Evolutionary conservation across 108 stramenopile genomes (phyloP).

Genomic region (Pseudonitzschia multistriata): DNA sequence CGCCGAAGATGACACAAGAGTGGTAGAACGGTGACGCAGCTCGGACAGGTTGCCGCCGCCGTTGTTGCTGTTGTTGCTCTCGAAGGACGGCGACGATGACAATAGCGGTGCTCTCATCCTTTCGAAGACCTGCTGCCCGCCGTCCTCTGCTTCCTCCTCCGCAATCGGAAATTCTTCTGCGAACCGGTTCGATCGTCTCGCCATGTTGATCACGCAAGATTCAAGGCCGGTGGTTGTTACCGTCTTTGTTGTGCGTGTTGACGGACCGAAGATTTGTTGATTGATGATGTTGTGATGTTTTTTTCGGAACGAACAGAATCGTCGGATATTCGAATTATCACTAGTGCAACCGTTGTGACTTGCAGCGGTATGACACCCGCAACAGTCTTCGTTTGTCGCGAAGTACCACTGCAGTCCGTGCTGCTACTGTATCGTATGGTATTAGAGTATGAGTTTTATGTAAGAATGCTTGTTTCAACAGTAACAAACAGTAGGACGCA

Average conservation of each 20-base stretch:
- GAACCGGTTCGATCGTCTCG: background rate
- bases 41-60: background rate
- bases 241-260: background rate
- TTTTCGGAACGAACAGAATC: background rate
- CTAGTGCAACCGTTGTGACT: too few relatives aligned
- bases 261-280: background rate
- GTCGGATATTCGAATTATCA: too few relatives aligned
- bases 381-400: too few relatives aligned
- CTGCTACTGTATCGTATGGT: too few relatives aligned
- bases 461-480: too few relatives aligned
- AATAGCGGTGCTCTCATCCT: conserved; percentile 1
- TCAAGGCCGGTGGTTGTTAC: too few relatives aligned
- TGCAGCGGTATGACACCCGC: too few relatives aligned
- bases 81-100: background rate
- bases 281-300: background rate
- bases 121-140: background rate
- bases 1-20: background rate
- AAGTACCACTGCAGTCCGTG: too few relatives aligned
- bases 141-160: background rate
- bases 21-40: background rate
- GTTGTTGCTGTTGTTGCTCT: background rate
- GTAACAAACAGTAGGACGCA: too few relatives aligned
- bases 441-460: too few relatives aligned
- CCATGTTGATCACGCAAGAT: background rate
- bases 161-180: background rate